Base-by-base conservation (phyloP, 257 asterid genomes). In the Anisodus acutangulus region DNA sequence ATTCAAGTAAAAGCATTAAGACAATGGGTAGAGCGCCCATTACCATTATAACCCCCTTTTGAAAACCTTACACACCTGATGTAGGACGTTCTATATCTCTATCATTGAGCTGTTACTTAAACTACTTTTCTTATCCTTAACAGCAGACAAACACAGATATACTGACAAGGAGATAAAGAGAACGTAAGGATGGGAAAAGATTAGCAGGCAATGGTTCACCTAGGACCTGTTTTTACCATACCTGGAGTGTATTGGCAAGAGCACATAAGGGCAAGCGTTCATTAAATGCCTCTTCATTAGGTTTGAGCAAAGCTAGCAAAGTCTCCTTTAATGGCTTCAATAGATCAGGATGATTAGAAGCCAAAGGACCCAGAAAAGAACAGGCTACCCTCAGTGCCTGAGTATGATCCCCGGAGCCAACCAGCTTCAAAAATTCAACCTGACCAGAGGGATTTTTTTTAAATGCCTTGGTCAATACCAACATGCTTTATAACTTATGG, bases 221-320 rank as follows among this genome's bases (percentile, higher is more conserved):
- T 7, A 47, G 63, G 62, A 13, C 63, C 81, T 22, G 47, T 22
- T 76, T 74, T 76, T 26, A 22, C 63, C 22, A 76, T 71, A 97
- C 99, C 99, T 97, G 99, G 81, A 95, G 95, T 67, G 99, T 93
- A 83, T 94, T 93, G 81, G 99, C 98, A 57, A 97, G 97, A 84
- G 95, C 94, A 83, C 90, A 93, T 58, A 95, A 86, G 39, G 95
- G 93, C 84, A 93, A 63, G 81, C 87, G 85, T 83, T 91, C 89
- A 86, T 90, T 82, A 59, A 90, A 86, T 76, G 93, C 88, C 90
- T 90, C 97, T 87, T 95, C 97, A 63, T 86, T 90, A 80, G 98
- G 91, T 88, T 87, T 92, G 82, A 97, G 98, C 88, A 97, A 88
- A 89, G 91, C 88, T 85, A 92, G 86, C 90, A 94, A 89, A 16